Base-by-base conservation (phyloP, 2,329 filamentous ascomycete species). In the Ampelomyces quisqualis region DNA sequence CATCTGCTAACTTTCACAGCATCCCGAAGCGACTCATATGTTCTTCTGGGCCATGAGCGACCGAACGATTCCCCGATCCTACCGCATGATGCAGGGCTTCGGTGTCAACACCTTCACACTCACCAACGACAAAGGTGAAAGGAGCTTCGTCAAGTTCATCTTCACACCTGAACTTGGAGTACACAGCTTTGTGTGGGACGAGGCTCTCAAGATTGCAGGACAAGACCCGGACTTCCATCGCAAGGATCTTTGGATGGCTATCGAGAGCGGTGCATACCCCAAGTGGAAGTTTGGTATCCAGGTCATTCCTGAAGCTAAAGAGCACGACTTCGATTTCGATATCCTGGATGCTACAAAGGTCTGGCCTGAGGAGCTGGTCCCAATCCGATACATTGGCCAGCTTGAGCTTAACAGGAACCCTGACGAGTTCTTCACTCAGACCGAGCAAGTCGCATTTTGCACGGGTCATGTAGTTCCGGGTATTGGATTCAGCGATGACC, bases 251-350 rank as follows among this genome's bases (percentile, higher is more conserved):
- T 77, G 76, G 57, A 81, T 86, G 45, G 86, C 87, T 5, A 91
- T 93, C 36, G 81, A 85, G 9, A 81, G 74, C 11, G 85, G 85
- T 5, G 75, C 76, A 0, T 90, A 76, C 55, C 86, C 87, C 7
- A 85, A 82, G 58, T 93, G 86, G 86, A 85, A 85, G 58, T 88
- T 93, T 44, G 86, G 85, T 29, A 82, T 94, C n/a, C 88, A 94
- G 59, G 75, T 83, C 3, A 78, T 93, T 15, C 79, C 84, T 0
- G 87, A 91, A 50, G 76, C 76, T 7, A 77, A 82, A 34, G 80
- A 88, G 61, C 75, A 91, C 47, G 80, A 87, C 11, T 94, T 91
- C 46, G 88, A 91, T 5, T 91, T 93, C 46, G 88, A 93, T 57
- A 84, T 91, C 20, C 78, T 94, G 1, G 88, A 94, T 53, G 84